Evolutionary conservation across 78 protist genomes (phyloP).

Genomic region (Dictyostelium brefeldianum): DNA sequence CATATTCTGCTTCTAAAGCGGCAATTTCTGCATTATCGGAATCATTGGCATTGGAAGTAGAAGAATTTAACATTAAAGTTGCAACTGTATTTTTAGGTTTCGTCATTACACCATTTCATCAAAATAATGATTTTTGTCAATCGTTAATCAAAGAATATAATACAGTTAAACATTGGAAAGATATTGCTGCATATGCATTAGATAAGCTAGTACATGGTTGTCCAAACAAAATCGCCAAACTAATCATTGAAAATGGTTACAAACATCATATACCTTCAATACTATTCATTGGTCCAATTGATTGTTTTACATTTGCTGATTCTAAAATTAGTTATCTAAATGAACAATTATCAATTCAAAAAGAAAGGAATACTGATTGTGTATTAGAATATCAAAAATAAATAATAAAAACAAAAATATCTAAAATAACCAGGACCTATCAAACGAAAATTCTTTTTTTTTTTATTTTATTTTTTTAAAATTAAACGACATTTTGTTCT

Average conservation of each 20-base stretch:
- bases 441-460: too few relatives aligned
- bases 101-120: not conserved
- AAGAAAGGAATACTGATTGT: too few relatives aligned
- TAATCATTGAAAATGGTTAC: not conserved
- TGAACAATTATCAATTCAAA: not conserved
- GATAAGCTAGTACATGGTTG: not conserved
- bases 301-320: not conserved
- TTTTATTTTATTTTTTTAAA: too few relatives aligned
- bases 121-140: not conserved
- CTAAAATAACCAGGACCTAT: too few relatives aligned
- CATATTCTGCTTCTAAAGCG: not conserved
- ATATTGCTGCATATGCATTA: not conserved
- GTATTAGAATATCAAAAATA: too few relatives aligned
- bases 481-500: too few relatives aligned
- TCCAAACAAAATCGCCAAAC: not conserved
- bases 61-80: conserved; percentile 35
- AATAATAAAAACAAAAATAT: too few relatives aligned
- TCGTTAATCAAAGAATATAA: not conserved
- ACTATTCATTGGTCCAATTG: conserved; percentile 24
- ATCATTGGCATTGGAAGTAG: conserved; percentile 15
- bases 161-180: not conserved
- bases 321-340: not conserved
- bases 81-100: not conserved
- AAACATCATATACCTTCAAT: not conserved
- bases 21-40: not conserved